A percentile compares a stretch with the other conserved stretches of the same genome.
These are phyloP conservation scores for Penstemon barbatus DNA, from an alignment of 257 asterid species.

Conservation along the genomic window DNA sequence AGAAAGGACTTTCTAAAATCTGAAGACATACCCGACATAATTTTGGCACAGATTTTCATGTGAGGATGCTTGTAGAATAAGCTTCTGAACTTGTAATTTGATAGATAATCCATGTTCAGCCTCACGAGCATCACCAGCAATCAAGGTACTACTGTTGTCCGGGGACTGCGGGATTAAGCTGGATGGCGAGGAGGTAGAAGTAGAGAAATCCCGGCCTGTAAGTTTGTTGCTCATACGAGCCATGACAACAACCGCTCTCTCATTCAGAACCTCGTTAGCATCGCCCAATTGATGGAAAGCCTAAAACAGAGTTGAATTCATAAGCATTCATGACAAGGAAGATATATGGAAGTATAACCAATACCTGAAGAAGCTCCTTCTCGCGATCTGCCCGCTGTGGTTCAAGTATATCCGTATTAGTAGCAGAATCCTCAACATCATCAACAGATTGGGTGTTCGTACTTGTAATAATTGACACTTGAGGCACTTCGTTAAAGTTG, in stretches of 20 bases:
- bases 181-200: constrained; percentile 53
- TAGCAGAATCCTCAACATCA: constrained; percentile 62
- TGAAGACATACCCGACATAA: constrained; percentile 78
- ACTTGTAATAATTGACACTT: constrained; percentile 69
- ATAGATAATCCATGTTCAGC: constrained; percentile 93
- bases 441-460: constrained; percentile 62
- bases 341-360: neutral
- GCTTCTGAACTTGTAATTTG: constrained; percentile 92
- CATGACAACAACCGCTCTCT: constrained; percentile 95
- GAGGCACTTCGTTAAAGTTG: constrained; percentile 96
- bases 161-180: constrained; percentile 59
- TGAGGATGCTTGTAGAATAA: constrained; percentile 88
- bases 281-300: constrained; percentile 96
- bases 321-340: constrained; percentile 13
- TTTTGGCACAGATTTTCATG: constrained; percentile 95
- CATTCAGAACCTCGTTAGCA: constrained; percentile 96
- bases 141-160: constrained; percentile 57
- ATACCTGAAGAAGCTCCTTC: constrained; percentile 91
- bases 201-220: constrained; percentile 88
- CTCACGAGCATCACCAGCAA: constrained; percentile 76
- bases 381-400: constrained; percentile 92
- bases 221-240: constrained; percentile 98
- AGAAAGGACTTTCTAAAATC: neutral
- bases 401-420: constrained; percentile 65
- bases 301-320: constrained; percentile 37